These are phyloP conservation scores for Pichiaceae sp. DNA, from an alignment of 1,139 yeast species.

Conservation along the genomic window DNA sequence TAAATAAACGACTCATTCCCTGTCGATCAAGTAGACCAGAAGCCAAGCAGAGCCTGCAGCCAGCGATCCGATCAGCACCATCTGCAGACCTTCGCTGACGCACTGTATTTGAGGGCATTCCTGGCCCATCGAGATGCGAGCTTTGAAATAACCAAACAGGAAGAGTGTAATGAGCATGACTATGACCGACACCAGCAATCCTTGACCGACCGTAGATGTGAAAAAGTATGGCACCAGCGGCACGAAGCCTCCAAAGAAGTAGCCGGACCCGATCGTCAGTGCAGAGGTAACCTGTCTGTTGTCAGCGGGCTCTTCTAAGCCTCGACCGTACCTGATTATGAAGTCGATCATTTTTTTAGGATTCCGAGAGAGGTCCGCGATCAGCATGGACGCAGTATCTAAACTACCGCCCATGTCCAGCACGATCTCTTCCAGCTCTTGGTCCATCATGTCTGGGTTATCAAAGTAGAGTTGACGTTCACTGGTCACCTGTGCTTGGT, in stretches of 20 bases:
- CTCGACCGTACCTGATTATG: slow-evolving; percentile 64
- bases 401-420: slow-evolving; percentile 64
- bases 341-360: slow-evolving; percentile 65
- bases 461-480: slow-evolving; percentile 64
- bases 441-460: slow-evolving; percentile 46
- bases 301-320: slow-evolving; percentile 74
- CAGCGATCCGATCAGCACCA: slow-evolving; percentile 86
- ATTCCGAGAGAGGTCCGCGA: slow-evolving; percentile 58
- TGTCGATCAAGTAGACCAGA: slow-evolving; percentile 70
- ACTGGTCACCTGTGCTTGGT: slow-evolving; percentile 58
- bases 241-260: slow-evolving; percentile 76
- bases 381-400: slow-evolving; percentile 54
- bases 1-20: background rate
- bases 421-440: slow-evolving; percentile 67
- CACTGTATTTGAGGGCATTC: slow-evolving; percentile 58
- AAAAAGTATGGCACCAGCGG: slow-evolving; percentile 78
- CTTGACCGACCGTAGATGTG: slow-evolving; percentile 61
- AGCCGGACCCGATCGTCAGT: slow-evolving; percentile 64
- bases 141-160: slow-evolving; percentile 79
- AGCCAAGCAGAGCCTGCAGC: slow-evolving; percentile 99
- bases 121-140: slow-evolving; percentile 75
- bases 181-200: slow-evolving; percentile 65
- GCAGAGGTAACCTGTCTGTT: slow-evolving; percentile 73
- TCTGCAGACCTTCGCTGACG: slow-evolving; percentile 74
- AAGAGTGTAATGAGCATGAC: slow-evolving; percentile 84